phyloP scores from a whole-genome alignment of 805 yeast species.

The Suhomyces emberorum region DNA sequence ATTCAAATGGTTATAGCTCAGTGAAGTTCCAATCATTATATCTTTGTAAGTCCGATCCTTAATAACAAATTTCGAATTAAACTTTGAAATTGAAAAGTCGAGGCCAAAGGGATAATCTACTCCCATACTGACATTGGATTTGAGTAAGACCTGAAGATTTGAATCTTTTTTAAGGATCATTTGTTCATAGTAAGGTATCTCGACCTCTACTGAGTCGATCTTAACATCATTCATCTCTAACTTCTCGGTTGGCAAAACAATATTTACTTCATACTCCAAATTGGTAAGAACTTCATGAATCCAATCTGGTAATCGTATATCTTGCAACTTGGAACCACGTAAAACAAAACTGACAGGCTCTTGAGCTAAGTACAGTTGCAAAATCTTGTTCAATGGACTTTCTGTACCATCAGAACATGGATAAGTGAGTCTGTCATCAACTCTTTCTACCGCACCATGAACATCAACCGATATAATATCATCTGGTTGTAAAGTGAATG shows the following conservation, averaged over 20 bases:
- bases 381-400: constrained; percentile 19
- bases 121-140: constrained; percentile 5
- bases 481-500: constrained; percentile 14
- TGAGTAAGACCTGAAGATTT: not conserved
- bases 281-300: constrained; percentile 16
- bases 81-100: constrained; percentile 6
- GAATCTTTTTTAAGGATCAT: too few species aligned
- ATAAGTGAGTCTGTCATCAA: constrained; percentile 17
- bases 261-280: constrained; percentile 10
- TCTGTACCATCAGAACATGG: constrained; percentile 18
- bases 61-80: constrained; percentile 7
- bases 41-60: constrained; percentile 3
- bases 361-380: constrained; percentile 17
- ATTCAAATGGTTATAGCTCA: constrained; percentile 5
- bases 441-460: constrained; percentile 16
- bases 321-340: constrained; percentile 15
- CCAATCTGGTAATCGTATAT: constrained; percentile 23
- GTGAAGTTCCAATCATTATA: constrained; percentile 10
- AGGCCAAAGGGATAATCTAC: constrained; percentile 3
- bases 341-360: constrained; percentile 15
- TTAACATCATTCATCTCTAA: not conserved
- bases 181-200: not conserved
- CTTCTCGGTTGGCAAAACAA: constrained; percentile 13
- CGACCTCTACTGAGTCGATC: not conserved
- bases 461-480: constrained; percentile 14